A percentile compares a stretch with the other conserved stretches of the same genome.
These are phyloP conservation scores for Paracamarosporium sp. DNA, from an alignment of 2,329 filamentous ascomycete species.

Conservation along the genomic window DNA sequence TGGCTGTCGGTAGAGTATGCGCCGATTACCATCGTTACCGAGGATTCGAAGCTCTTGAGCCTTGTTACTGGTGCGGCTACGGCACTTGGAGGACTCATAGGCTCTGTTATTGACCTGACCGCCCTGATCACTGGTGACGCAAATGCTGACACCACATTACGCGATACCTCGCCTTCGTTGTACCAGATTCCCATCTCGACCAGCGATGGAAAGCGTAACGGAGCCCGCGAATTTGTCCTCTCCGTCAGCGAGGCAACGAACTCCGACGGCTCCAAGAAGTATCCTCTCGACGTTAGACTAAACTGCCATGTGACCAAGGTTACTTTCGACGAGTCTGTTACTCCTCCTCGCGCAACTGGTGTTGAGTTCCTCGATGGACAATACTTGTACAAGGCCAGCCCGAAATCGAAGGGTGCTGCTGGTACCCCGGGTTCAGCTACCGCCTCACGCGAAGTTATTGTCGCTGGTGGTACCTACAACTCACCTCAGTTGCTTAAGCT, in stretches of 20 bases:
- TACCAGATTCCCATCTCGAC: constrained; percentile 67
- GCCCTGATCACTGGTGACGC: constrained; percentile 55
- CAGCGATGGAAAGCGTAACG: constrained; percentile 56
- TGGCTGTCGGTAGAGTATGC: constrained; percentile 63
- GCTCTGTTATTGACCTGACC: constrained; percentile 40
- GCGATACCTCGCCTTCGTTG: constrained; percentile 57
- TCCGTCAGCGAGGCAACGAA: constrained; percentile 57
- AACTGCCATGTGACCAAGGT: constrained; percentile 58
- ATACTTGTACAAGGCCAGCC: constrained; percentile 2
- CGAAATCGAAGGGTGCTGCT: constrained; percentile 43
- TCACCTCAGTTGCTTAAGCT: constrained; percentile 69
- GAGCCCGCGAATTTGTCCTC: constrained; percentile 64
- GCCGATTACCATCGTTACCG: constrained; percentile 58
- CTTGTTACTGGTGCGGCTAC: constrained; percentile 59
- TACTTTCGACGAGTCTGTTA: constrained; percentile 10
- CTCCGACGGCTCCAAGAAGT: constrained; percentile 59
- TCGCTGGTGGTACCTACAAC: constrained; percentile 61
- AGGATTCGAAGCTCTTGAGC: constrained; percentile 62
- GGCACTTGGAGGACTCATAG: constrained; percentile 55
- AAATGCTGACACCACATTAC: constrained; percentile 54
- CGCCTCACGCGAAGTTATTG: constrained; percentile 21
- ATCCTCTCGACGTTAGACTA: constrained; percentile 63
- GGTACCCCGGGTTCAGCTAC: neutral
- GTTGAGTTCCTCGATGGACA: constrained; percentile 5
- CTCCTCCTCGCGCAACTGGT: constrained; percentile 3